Evolutionary conservation across 2,329 filamentous ascomycete genomes (phyloP).

Genomic region (Ceratocystis albifundus): DNA sequence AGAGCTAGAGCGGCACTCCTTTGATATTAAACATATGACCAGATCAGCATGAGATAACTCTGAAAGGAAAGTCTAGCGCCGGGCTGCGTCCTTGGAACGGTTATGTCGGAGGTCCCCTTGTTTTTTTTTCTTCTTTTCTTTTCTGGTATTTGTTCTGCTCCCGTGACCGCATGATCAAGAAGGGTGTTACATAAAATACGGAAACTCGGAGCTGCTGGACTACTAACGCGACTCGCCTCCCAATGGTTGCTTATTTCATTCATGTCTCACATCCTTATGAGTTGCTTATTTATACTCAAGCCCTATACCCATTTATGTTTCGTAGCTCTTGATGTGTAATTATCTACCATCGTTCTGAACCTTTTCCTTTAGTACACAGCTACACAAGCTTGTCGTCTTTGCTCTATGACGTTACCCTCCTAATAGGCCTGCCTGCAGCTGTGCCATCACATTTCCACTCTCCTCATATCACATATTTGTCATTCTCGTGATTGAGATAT

Average conservation of each 20-base stretch:
- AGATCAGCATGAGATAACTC: background rate
- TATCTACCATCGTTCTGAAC: background rate
- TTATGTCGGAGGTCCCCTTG: background rate
- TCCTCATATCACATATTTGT: background rate
- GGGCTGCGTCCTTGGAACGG: background rate
- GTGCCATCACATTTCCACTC: background rate
- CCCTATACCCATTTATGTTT: background rate
- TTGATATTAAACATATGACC: background rate
- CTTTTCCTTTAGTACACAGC: background rate
- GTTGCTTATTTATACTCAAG: slow-evolving; percentile 6
- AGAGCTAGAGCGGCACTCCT: background rate
- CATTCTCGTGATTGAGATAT: background rate
- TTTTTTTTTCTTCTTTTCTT: too few relatives aligned
- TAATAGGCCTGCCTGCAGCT: background rate
- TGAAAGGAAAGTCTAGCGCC: background rate
- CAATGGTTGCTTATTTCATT: background rate
- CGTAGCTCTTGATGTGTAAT: background rate
- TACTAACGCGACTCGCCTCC: background rate
- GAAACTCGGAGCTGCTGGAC: background rate
- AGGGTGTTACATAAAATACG: background rate
- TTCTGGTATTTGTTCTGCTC: background rate
- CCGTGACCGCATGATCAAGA: background rate
- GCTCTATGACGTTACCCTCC: background rate
- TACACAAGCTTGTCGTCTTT: background rate
- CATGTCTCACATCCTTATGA: background rate